Evolutionary conservation across 768 basidiomycete species (phyloP), one percentile per base, ranked within the genome.

Genomic region (Tylopilus felleus): DNA sequence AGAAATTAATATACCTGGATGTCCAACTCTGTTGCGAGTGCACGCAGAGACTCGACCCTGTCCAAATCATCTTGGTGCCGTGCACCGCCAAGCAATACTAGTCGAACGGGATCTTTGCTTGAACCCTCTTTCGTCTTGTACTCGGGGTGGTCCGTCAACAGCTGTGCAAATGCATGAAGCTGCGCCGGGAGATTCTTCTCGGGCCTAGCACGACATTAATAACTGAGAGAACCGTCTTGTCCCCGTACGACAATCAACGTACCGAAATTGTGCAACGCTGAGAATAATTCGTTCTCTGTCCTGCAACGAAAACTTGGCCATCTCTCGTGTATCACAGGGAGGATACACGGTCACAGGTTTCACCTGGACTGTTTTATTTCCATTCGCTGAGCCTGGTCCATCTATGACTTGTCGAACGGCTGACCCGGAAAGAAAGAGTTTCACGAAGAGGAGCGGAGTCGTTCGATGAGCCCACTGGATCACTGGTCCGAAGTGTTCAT

Each of bases 221-320:
- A 17, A 23, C 28, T 17, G 23, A n/a, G n/a, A 29, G 29, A 33
- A 33, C 33, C 33, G 13, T 2, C 19, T 23, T 2, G 4, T 25
- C 17, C 17, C 27, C 35, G n/a, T 12, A 21, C 23, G 25, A 31
- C 6, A 12, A 49, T 23, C 39, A 44, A 53, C 80, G 21, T 49
- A 92, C 92, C 96, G 75, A 71, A 98, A 99, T 69, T 98, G 97
- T 4, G 95, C 93, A 2, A 98, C 74, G 57, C 93, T 94, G 28
- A 98, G 71, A 35, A 98, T 80, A 19, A 90, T 75, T 21, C 77
- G 79, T 50, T 85, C 77, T 48, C 90, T 74, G 10, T 67, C 66
- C 49, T 75, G 74, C 23, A 88, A 71, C 1, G 78, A 66, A 60
- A 84, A 88, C 33, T 66, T 69, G 12, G 73, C 73, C 71, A 97